Base-by-base conservation (phyloP, 345 rosid genomes). In the Dovyalis caffra region DNA sequence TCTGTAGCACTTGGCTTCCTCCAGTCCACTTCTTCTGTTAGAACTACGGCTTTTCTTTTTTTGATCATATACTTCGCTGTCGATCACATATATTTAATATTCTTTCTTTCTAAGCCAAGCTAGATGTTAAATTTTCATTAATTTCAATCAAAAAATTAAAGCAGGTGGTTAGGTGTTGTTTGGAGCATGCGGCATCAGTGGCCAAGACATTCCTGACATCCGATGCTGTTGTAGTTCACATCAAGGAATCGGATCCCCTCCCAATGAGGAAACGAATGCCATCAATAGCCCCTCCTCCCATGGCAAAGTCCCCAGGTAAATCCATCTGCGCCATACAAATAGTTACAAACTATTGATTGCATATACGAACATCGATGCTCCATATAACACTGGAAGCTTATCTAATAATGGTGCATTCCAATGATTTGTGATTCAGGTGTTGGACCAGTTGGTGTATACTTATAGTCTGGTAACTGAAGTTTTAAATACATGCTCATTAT, bases 161-260 rank as follows among this genome's bases (percentile, higher is more conserved):
- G 79, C 89, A 94, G 98, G 97, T 92, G 21, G 94, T 92, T 70
- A 86, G 97, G 85, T 95, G 95, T 77, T 95, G 95, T 79, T 72
- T 95, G 86, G 99, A 92, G 90, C 87, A 95, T 75, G 90, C 99
- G 40, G 86, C 97, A 70, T 90, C 97, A 7, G 97, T 92, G 71
- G 99, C 99, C 43, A 91, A 84, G 81, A 88, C 88, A 72, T 91
- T 92, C 77, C 85, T 92, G 68, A 91, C 88, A 61, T 86, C 92
- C 0, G 95, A 92, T 80, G 93, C 92, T 66, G 95, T 92, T 68
- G 89, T 95, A 45, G 93, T 95, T 26, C 91, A 91, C 69, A 84
- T 84, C 28, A 95, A 83, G 80, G 93, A 87, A 79, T 62, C 74
- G 71, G 75, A 61, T 75, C 88, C 89, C 0, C 80, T 78, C 21